Percentiles rank a stretch among this genome's conserved stretches.
phyloP scores from a whole-genome alignment of 2,329 filamentous ascomycete genomes.

The Aspergillus fumigatiaffinis region DNA sequence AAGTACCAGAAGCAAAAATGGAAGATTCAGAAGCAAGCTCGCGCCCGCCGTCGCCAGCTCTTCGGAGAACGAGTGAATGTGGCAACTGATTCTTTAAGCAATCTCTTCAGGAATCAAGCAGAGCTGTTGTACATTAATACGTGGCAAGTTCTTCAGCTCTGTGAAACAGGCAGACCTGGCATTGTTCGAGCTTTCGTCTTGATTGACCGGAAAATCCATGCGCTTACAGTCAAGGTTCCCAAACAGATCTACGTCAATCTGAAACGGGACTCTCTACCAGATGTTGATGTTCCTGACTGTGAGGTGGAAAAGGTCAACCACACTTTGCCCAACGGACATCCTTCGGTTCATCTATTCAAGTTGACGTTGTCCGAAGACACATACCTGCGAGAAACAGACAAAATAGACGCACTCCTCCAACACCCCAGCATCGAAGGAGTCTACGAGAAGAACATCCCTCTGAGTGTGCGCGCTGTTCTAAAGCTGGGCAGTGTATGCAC shows the following conservation, averaged over 20 bases:
- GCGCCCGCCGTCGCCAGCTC: constrained; percentile 77
- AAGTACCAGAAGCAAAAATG: constrained; percentile 98
- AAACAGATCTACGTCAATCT: constrained; percentile 89
- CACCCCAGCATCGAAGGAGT: constrained; percentile 95
- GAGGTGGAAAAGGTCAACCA: constrained; percentile 90
- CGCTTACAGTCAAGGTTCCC: constrained; percentile 81
- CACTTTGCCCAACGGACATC: constrained; percentile 90
- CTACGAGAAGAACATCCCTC: constrained; percentile 88
- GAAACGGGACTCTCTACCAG: constrained; percentile 79
- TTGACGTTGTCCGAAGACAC: constrained; percentile 83
- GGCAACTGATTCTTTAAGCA: constrained; percentile 59
- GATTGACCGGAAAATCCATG: constrained; percentile 88
- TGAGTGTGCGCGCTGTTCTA: constrained; percentile 81
- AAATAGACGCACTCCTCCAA: constrained; percentile 78
- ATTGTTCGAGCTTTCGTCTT: constrained; percentile 85
- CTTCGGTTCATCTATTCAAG: constrained; percentile 91
- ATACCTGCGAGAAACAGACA: constrained; percentile 79
- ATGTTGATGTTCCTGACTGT: constrained; percentile 81
- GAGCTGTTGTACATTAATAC: constrained; percentile 85
- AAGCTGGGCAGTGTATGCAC: constrained; percentile 88
- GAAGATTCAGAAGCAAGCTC: constrained; percentile 93
- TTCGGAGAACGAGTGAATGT: constrained; percentile 78
- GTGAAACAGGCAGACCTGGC: constrained; percentile 76
- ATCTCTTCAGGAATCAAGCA: constrained; percentile 85
- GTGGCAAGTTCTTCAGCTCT: constrained; percentile 91